phyloP scores from a whole-genome alignment of 768 basidiomycete species.

The Mycena epipterygia region DNA sequence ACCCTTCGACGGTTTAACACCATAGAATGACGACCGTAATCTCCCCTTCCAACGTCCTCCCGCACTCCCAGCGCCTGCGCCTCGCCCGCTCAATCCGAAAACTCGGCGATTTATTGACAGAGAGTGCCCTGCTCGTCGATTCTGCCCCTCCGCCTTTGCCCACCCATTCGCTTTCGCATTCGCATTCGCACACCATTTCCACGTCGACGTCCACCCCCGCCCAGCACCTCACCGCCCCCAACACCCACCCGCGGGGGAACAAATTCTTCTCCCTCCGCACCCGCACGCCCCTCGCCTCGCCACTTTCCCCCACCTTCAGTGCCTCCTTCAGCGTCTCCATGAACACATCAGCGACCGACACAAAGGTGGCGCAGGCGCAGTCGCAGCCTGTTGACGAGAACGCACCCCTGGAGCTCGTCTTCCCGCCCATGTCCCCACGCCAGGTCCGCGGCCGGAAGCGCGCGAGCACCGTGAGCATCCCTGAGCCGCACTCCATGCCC shows the following conservation, averaged over 20 bases:
- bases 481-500: background rate
- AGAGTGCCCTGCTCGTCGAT: conserved; percentile 20
- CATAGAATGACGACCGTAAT: conserved; percentile 26
- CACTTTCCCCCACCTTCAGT: conserved; percentile 22
- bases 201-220: background rate
- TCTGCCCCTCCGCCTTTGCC: background rate
- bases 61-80: conserved; percentile 32
- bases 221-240: background rate
- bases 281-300: background rate
- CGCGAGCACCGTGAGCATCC: conserved; percentile 31
- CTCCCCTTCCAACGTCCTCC: conserved; percentile 13
- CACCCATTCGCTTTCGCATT: background rate
- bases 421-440: background rate
- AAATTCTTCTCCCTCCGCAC: conserved; percentile 32
- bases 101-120: conserved; percentile 33
- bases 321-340: conserved; percentile 10
- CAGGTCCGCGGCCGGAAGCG: conserved; percentile 32
- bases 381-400: conserved; percentile 40
- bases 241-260: background rate
- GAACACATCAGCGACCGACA: conserved; percentile 16
- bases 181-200: conserved; percentile 7
- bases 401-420: conserved; percentile 37
- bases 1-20: background rate
- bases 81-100: conserved; percentile 33
- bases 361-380: conserved; percentile 31